A percentile compares a stretch with the other conserved stretches of the same genome.
phyloP scores from a whole-genome alignment of 192 early-diverging fungal genomes.

The Linderina pennispora region DNA sequence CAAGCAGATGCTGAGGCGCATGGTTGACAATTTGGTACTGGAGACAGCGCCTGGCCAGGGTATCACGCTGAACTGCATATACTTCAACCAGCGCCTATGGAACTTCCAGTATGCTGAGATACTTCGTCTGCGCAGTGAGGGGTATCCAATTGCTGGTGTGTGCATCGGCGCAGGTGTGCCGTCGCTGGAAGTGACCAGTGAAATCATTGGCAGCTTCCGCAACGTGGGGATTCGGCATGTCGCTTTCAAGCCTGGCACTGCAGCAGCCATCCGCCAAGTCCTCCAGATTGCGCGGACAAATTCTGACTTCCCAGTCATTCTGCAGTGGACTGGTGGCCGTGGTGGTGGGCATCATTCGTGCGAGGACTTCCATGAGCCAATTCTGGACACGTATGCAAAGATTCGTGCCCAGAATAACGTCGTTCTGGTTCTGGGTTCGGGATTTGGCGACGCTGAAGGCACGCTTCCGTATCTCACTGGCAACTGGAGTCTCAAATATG shows the following conservation, averaged over 20 bases:
- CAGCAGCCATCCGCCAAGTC: constrained; percentile 71
- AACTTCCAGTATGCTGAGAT: constrained; percentile 77
- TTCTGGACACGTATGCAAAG: constrained; percentile 65
- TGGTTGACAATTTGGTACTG: constrained; percentile 70
- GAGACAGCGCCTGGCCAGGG: constrained; percentile 75
- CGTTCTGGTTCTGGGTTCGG: constrained; percentile 82
- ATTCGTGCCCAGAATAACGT: constrained; percentile 82
- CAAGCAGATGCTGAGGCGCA: constrained; percentile 58
- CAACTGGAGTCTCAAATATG: constrained; percentile 78
- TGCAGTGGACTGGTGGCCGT: constrained; percentile 89
- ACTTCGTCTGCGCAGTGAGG: constrained; percentile 71
- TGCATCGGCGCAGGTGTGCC: constrained; percentile 84
- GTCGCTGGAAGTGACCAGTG: constrained; percentile 70
- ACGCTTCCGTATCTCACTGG: constrained; percentile 90
- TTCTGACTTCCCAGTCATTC: constrained; percentile 79
- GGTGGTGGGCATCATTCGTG: constrained; percentile 91
- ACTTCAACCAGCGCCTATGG: constrained; percentile 60
- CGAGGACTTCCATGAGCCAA: constrained; percentile 83
- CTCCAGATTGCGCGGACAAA: constrained; percentile 72
- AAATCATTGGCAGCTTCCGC: constrained; percentile 65
- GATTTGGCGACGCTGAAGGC: constrained; percentile 82
- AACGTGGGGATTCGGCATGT: constrained; percentile 72
- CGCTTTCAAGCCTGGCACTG: constrained; percentile 79
- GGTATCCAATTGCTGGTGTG: constrained; percentile 82
- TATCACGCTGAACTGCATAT: constrained; percentile 81